Evolutionary conservation across 192 early-diverging fungal species (phyloP), one percentile per base, ranked within the genome.

Genomic region (Podila minutissima): DNA sequence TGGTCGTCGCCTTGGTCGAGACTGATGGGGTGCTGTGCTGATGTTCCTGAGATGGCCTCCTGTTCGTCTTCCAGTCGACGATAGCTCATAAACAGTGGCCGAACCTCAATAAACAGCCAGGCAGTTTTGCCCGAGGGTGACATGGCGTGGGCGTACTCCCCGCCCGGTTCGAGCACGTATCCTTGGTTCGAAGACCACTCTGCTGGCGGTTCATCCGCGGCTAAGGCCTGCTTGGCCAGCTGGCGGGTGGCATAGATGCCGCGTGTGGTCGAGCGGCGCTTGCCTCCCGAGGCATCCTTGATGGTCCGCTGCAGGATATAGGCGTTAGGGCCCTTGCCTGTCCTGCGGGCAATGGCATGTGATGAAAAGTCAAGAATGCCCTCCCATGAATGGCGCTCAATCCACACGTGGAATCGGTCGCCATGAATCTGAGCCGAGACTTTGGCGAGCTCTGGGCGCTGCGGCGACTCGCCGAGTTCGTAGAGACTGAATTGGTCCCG

Each of bases 251-350:
- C 77, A 49, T 69, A 81, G 35, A 81, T 73, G 33, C 77, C 71
- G 5, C 71, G 65, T 13, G 77, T 81, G 0, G 77, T 81, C 53
- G 77, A 81, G 22, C 77, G 71, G 7, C 77, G 50, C 49, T 81
- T 81, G 53, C 71, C 77, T 17, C 77, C 77, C 22, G 77, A 81
- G 20, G 77, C 77, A 55, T 81, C 77, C 67, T 81, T 81, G 58
- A 81, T 81, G n/a, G 77, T 81, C 22, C 77, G 28, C 35, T 81
- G 77, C 2, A 81, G 67, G 37, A 81, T 81, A 15, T 81, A 81
- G 41, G 77, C 77, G 26, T 73, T 81, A 1, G 77, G 77, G 1
- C 77, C 77, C 29, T 81, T 81, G 26, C 71, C 77, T 12, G 51
- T 71, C 5, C 77, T 31, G 31, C 55, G 63, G 11, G 77, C 77